Evolutionary conservation across 257 asterid genomes (phyloP), one percentile per base, ranked within the genome.

Genomic region (Solanum dulcamara): DNA sequence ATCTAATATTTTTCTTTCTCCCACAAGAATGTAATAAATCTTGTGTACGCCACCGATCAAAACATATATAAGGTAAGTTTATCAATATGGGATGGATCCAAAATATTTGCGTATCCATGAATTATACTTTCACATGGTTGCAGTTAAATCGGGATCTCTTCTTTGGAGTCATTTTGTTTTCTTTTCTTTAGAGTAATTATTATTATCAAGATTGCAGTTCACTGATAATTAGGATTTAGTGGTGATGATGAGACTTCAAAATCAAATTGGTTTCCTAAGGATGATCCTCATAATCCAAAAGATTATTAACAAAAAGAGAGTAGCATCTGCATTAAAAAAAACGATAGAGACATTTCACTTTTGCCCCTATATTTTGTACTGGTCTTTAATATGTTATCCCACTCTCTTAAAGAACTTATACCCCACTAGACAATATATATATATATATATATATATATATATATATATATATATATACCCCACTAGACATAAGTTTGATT

Each of bases 41-140:
- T 28, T 60, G 4, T 35, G 7, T 60, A 51, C 10, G 9, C 6
- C 6, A 48, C 28, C 10, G 12, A 60, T 24, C 33, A 60, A 60
- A 9, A 26, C 33, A 60, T 6, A 11, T 24, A 24, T 11, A 4
- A 60, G 24, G 68, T 60, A 60, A 60, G 18, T 60, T 60, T 62
- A 62, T 13, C 20, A 62, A 62, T 28, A 62, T 13, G 20, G 28
- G 37, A 64, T 64, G 22, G 10, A 28, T 22, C 70, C 33, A 6
- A 14, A 13, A 26, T 62, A 62, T 62, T 62, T 62, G 37, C 91
- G 95, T 1, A 91, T 95, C 83, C 74, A 66, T 66, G 42, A 66
- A 66, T 15, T 30, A 14, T 24, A 66, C 74, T 66, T 66, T 32
- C 74, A 66, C 4, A n/a, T 30, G 14, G 7, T 30, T 67, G 22